phyloP scores from a whole-genome alignment of 306 rosid species.

The Lathyrus aphaca region DNA sequence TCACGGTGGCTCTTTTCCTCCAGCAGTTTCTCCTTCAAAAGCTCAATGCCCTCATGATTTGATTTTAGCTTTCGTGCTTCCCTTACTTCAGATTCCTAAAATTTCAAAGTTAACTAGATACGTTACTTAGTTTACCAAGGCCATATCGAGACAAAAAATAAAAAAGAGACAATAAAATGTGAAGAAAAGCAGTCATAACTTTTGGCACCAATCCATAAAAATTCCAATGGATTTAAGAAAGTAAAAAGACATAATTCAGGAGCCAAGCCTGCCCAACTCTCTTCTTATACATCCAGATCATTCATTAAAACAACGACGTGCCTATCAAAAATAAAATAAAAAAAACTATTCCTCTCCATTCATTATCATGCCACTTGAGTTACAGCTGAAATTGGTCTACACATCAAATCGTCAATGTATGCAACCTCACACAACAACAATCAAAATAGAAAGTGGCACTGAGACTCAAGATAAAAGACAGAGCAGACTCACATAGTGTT shows the following conservation, averaged over 20 bases:
- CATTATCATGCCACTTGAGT: slow-evolving; percentile 19
- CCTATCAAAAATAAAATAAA: neutral
- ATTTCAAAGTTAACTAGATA: slow-evolving; percentile 41
- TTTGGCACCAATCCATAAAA: slow-evolving; percentile 25
- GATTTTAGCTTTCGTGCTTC: slow-evolving; percentile 88
- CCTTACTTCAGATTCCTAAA: slow-evolving; percentile 91
- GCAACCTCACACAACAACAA: slow-evolving; percentile 34
- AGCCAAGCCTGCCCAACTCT: slow-evolving; percentile 10
- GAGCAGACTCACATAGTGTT: slow-evolving; percentile 66
- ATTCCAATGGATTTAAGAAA: neutral
- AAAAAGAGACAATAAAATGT: slow-evolving; percentile 11
- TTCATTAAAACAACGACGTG: slow-evolving; percentile 26
- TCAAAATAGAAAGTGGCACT: slow-evolving; percentile 12
- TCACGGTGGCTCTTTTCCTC: slow-evolving; percentile 77
- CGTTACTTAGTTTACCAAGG: slow-evolving; percentile 19
- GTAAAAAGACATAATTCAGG: slow-evolving; percentile 7
- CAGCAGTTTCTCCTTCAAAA: slow-evolving; percentile 79
- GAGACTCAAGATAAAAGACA: slow-evolving; percentile 25
- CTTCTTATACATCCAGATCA: slow-evolving; percentile 8
- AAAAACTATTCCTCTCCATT: slow-evolving; percentile 7
- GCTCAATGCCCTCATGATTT: slow-evolving; percentile 67
- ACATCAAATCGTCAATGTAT: slow-evolving; percentile 25
- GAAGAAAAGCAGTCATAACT: slow-evolving; percentile 9
- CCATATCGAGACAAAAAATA: neutral
- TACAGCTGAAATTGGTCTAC: slow-evolving; percentile 21